Evolutionary conservation across 305 asterid species (phyloP).

Genomic region (Fraxinus floribunda): DNA sequence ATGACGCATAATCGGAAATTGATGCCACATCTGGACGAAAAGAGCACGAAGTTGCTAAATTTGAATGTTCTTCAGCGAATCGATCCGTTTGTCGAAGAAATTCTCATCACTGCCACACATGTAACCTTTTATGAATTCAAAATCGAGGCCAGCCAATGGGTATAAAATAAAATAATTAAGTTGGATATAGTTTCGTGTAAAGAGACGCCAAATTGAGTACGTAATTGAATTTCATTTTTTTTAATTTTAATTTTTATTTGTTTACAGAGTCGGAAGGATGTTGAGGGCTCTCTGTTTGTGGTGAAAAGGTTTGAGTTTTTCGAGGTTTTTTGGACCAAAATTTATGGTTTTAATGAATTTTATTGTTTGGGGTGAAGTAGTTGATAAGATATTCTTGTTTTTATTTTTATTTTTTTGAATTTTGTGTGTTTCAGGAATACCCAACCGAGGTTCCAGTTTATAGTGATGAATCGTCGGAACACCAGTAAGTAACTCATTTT

Average conservation of each 20-base stretch:
- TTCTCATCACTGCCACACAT: no score
- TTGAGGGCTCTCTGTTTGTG: constrained; percentile 81
- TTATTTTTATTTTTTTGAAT: constrained; percentile 2
- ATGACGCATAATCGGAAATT: no score
- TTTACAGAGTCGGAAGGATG: constrained; percentile 76
- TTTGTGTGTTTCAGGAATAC: constrained; percentile 55
- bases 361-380: neutral
- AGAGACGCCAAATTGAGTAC: neutral
- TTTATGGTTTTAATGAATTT: constrained; percentile 19
- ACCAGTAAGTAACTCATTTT: constrained; percentile 42
- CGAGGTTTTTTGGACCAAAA: neutral
- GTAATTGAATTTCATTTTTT: constrained; percentile 1
- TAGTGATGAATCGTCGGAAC: constrained; percentile 78
- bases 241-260: neutral
- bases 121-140: constrained; percentile 45
- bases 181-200: neutral
- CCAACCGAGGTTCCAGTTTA: constrained; percentile 78
- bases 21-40: no score
- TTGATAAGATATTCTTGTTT: neutral
- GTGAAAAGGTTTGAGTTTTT: constrained; percentile 60
- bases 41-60: no score
- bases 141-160: constrained; percentile 72
- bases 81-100: no score
- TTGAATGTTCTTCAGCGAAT: no score
- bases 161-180: constrained; percentile 21